phyloP scores from a whole-genome alignment of 2,329 filamentous ascomycete genomes.

The Ascochyta fabae region DNA sequence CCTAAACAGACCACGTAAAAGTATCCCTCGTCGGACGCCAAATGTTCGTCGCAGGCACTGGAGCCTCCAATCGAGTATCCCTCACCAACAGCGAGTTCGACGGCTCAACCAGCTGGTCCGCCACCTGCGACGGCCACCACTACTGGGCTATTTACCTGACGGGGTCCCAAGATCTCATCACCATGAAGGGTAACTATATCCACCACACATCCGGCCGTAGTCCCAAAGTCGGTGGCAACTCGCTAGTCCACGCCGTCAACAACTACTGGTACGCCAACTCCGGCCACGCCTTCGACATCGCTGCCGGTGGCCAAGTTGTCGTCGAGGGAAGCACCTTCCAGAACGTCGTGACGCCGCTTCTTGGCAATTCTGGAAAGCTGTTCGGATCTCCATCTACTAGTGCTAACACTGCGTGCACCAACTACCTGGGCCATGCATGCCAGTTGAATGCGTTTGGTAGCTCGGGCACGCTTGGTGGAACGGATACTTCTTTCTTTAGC shows the following conservation, averaged over 20 bases:
- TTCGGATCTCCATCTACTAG: constrained; percentile 47
- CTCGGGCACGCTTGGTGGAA: constrained; percentile 28
- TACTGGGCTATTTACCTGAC: constrained; percentile 66
- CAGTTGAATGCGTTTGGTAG: constrained; percentile 53
- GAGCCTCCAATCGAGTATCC: constrained; percentile 60
- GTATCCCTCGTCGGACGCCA: constrained; percentile 64
- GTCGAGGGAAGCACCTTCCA: constrained; percentile 65
- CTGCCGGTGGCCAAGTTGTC: constrained; percentile 49
- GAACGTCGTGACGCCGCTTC: constrained; percentile 54
- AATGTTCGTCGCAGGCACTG: constrained; percentile 63
- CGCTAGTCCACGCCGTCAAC: constrained; percentile 65
- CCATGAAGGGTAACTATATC: constrained; percentile 65
- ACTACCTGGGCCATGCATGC: constrained; percentile 57
- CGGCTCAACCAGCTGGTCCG: constrained; percentile 59
- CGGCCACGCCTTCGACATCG: constrained; percentile 63
- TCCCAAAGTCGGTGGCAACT: constrained; percentile 61
- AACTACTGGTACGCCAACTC: constrained; percentile 63
- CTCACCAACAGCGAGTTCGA: constrained; percentile 66
- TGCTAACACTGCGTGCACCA: constrained; percentile 51
- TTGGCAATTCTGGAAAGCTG: constrained; percentile 49
- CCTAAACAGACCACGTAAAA: constrained; percentile 35
- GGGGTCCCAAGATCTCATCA: constrained; percentile 61
- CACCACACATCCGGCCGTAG: constrained; percentile 62
- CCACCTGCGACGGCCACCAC: constrained; percentile 63
- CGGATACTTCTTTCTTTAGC: constrained; percentile 55